Evolutionary conservation across 2,329 filamentous ascomycete genomes (phyloP).

Genomic region (Exserohilum turcica): DNA sequence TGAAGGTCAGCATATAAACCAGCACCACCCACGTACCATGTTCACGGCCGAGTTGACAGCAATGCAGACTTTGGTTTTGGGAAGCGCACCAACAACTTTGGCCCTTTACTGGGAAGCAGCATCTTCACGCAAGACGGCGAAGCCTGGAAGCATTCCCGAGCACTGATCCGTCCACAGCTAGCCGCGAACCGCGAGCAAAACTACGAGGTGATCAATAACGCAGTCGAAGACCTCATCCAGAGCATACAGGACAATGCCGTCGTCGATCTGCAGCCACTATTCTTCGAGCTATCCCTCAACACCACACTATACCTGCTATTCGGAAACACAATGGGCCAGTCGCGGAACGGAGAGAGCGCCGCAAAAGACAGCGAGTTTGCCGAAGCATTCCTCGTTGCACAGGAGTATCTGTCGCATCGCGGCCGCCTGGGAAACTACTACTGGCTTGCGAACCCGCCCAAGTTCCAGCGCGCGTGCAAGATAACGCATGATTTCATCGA

Average conservation of each 20-base stretch:
- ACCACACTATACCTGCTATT: slow-evolving; percentile 44
- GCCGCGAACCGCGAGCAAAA: slow-evolving; percentile 35
- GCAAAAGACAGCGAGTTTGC: slow-evolving; percentile 20
- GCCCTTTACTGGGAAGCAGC: slow-evolving; percentile 15
- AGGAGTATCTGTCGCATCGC: slow-evolving; percentile 12
- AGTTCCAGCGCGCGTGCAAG: slow-evolving; percentile 17
- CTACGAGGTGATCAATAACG: background rate
- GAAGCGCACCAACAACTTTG: slow-evolving; percentile 1
- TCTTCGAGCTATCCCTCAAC: slow-evolving; percentile 47
- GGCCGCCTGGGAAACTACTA: slow-evolving; percentile 33
- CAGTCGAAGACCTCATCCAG: background rate
- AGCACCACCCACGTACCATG: background rate
- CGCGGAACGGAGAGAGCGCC: slow-evolving; percentile 10
- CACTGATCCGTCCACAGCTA: slow-evolving; percentile 44
- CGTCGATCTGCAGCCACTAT: slow-evolving; percentile 45
- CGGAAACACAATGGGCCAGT: slow-evolving; percentile 35
- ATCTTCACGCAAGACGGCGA: slow-evolving; percentile 28
- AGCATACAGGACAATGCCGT: background rate
- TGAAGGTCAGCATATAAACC: background rate
- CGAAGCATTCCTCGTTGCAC: slow-evolving; percentile 22
- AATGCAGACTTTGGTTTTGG: slow-evolving; percentile 13
- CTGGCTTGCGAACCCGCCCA: slow-evolving; percentile 31
- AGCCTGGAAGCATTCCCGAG: slow-evolving; percentile 36
- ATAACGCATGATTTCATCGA: slow-evolving; percentile 11
- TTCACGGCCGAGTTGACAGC: background rate